Base-by-base conservation (phyloP, 768 basidiomycete genomes). In the Asterophora lycoperdoides region DNA sequence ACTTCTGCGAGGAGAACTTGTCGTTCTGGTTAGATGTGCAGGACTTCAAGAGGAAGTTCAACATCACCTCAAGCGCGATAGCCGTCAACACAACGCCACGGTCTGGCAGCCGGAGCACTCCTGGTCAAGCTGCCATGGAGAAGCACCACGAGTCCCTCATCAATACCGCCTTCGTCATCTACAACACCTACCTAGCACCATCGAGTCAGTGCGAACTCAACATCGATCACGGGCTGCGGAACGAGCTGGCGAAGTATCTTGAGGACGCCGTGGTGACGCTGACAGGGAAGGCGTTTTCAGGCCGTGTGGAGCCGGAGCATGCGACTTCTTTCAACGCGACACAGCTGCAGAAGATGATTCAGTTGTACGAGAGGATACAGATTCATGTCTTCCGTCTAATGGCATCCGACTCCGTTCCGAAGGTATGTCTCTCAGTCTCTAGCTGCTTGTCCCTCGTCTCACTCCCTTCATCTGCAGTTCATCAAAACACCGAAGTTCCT, bases 331-430 rank as follows among this genome's bases (percentile, higher is more conserved):
- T 98, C 76, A 93, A 95, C 52, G 95, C 96, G 15, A 97, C 91
- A 34, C 95, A 98, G 65, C 72, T 99, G 37, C 93, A 95, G 70
- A 89, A 81, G 37, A 87, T 98, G 78, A 90, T 99, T 57, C 75
- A 81, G 56, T 68, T 97, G 57, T 99, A 98, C 66, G 94, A 94
- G 67, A 83, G 94, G 48, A 99, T 99, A 47, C 96, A 98, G 69
- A 86, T 78, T 17, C 94, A 98, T 61, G 93, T 98, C 55, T 98
- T 98, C 76, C 81, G 95, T 40, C 64, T 99, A 59, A 95, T 99
- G 90, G 93, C 96, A 14, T 95, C 94, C 48, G 96, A 99, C 67
- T 97, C 95, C 6, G 87, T 99, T n/a, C 96, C 96, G 11, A 95
- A 95, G 78, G 90, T 89, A 59, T 23, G 74, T 59, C 46, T 18